A percentile compares a stretch with the other conserved stretches of the same genome.
phyloP scores from a whole-genome alignment of 257 asterid genomes.

The Leonotis leonurus region DNA sequence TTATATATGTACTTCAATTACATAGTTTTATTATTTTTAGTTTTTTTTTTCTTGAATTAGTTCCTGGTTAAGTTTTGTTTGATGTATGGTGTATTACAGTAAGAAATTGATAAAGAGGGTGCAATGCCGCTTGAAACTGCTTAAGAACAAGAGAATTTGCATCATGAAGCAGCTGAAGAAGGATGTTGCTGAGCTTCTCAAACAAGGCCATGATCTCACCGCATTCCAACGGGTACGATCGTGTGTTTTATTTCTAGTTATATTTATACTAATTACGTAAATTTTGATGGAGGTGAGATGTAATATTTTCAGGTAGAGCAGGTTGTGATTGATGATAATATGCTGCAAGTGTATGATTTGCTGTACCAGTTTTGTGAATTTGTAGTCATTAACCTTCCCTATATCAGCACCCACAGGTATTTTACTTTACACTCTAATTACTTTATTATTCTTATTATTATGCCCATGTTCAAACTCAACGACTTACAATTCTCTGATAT shows the following conservation, averaged over 20 bases:
- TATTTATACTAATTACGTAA: background rate
- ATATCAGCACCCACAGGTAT: slow-evolving; percentile 62
- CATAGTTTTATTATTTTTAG: background rate
- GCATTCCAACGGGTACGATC: slow-evolving; percentile 53
- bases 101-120: slow-evolving; percentile 52
- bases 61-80: too few relatives aligned
- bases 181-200: slow-evolving; percentile 63
- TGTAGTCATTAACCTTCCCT: slow-evolving; percentile 38
- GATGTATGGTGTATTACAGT: slow-evolving; percentile 21
- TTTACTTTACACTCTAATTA: background rate
- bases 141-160: slow-evolving; percentile 56
- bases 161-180: slow-evolving; percentile 47
- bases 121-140: slow-evolving; percentile 55
- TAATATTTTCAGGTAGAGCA: slow-evolving; percentile 63
- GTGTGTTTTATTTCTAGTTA: background rate
- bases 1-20: background rate
- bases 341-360: slow-evolving; percentile 50
- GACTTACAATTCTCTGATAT: background rate
- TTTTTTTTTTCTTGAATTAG: too few relatives aligned
- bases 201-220: slow-evolving; percentile 39
- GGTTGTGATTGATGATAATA: slow-evolving; percentile 44
- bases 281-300: background rate
- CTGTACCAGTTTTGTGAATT: slow-evolving; percentile 57
- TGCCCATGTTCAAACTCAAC: background rate
- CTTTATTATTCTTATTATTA: background rate